Evolutionary conservation across 352 stramenopile species (phyloP).

Genomic region (Aphanomyces stellatus): DNA sequence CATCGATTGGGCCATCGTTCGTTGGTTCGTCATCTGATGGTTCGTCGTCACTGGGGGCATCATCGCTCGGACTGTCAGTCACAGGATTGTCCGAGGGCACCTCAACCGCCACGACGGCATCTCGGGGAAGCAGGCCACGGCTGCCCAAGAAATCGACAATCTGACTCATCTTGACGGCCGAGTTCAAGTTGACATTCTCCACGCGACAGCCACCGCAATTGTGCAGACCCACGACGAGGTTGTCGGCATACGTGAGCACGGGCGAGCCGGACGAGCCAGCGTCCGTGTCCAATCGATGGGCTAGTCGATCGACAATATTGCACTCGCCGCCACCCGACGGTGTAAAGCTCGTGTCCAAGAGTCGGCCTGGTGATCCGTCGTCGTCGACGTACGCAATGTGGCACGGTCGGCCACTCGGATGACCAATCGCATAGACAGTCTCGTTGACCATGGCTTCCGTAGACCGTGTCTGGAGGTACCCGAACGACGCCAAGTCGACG

Average conservation of each 20-base stretch:
- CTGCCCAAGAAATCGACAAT: conserved; percentile 42
- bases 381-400: not conserved
- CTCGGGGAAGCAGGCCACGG: conserved; percentile 32
- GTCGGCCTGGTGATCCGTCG: not conserved
- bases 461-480: not conserved
- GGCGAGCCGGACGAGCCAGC: conserved; percentile 36
- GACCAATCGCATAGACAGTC: not conserved
- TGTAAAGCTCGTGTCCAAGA: not conserved
- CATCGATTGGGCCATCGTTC: no score
- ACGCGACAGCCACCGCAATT: conserved; percentile 53
- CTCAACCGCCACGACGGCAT: no score
- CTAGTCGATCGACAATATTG: not conserved
- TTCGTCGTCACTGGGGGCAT: no score
- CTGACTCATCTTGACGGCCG: conserved; percentile 56
- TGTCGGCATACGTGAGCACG: conserved; percentile 36
- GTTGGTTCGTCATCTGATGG: no score
- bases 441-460: not conserved
- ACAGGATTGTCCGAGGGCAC: no score
- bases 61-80: no score
- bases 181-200: conserved; percentile 25
- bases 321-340: not conserved
- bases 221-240: conserved; percentile 53
- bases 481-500: not conserved
- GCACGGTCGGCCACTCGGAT: not conserved
- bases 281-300: conserved; percentile 9